These are phyloP conservation scores for Nidula microcarpa DNA, from an alignment of 768 basidiomycete genomes.

Conservation along the genomic window DNA sequence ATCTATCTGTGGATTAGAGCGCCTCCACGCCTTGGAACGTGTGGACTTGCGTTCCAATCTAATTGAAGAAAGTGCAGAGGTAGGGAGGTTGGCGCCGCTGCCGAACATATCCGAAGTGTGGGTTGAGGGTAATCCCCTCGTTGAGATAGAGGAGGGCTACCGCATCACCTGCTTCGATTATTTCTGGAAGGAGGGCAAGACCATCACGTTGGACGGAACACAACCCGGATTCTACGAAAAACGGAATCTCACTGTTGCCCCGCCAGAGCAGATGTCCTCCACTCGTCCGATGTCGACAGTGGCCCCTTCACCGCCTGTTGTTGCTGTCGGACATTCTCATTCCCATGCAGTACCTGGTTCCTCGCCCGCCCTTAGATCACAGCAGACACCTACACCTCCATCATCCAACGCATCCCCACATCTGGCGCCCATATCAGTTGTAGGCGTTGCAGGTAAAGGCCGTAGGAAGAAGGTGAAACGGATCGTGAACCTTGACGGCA, in stretches of 20 bases:
- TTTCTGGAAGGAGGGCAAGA: slow-evolving; percentile 83
- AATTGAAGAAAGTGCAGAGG: slow-evolving; percentile 79
- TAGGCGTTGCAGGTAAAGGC: slow-evolving; percentile 33
- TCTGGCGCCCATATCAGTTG: slow-evolving; percentile 29
- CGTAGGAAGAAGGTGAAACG: slow-evolving; percentile 66
- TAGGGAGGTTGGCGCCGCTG: slow-evolving; percentile 76
- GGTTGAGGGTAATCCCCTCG: slow-evolving; percentile 82
- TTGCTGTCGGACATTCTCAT: slow-evolving; percentile 48
- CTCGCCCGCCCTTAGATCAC: slow-evolving; percentile 7
- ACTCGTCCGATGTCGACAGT: slow-evolving; percentile 39
- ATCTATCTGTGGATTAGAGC: slow-evolving; percentile 92
- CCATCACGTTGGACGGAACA: slow-evolving; percentile 72
- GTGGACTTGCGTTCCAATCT: slow-evolving; percentile 81
- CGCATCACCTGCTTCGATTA: slow-evolving; percentile 77
- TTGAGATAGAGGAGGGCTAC: slow-evolving; percentile 69
- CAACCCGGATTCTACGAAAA: slow-evolving; percentile 71
- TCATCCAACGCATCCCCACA: slow-evolving; percentile 44
- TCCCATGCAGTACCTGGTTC: slow-evolving; percentile 17
- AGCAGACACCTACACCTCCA: slow-evolving; percentile 29
- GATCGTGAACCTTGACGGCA: slow-evolving; percentile 75
- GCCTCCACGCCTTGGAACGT: slow-evolving; percentile 79
- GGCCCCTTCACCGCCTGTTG: slow-evolving; percentile 56
- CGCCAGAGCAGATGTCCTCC: slow-evolving; percentile 50
- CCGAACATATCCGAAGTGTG: slow-evolving; percentile 80
- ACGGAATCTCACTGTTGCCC: slow-evolving; percentile 46